These are phyloP conservation scores for Aspergillus tubingensis DNA, from an alignment of 2,329 filamentous ascomycete species.

Conservation along the genomic window DNA sequence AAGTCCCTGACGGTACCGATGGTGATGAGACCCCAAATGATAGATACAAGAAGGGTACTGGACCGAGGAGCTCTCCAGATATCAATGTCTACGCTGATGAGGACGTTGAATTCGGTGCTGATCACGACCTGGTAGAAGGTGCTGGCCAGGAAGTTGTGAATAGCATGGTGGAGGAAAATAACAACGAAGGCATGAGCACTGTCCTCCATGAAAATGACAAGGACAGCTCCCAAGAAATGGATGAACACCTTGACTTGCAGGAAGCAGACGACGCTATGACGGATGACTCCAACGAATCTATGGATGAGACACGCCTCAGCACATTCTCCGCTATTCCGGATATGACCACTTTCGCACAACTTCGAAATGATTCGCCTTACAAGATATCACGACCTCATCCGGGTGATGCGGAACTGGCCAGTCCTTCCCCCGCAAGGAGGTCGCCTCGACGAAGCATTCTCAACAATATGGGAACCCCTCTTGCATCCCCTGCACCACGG, in stretches of 20 bases:
- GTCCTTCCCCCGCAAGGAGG: conserved; percentile 53
- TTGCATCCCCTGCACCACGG: conserved; percentile 52
- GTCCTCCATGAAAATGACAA: conserved; percentile 33
- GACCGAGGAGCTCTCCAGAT: conserved; percentile 21
- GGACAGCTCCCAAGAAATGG: conserved; percentile 22
- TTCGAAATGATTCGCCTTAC: conserved; percentile 64
- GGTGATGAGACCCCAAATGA: conserved; percentile 17
- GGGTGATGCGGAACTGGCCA: conserved; percentile 41
- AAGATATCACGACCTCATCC: conserved; percentile 47
- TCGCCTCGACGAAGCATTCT: conserved; percentile 28
- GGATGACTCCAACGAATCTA: conserved; percentile 36
- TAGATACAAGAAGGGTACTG: conserved; percentile 31
- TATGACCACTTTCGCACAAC: conserved; percentile 76
- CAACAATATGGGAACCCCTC: conserved; percentile 37
- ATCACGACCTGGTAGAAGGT: conserved; percentile 18
- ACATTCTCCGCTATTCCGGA: conserved; percentile 87
- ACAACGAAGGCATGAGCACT: conserved; percentile 47
- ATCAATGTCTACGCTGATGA: conserved; percentile 34
- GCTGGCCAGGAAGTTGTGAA: conserved; percentile 29
- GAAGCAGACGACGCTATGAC: conserved; percentile 31
- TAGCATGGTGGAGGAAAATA: conserved; percentile 41
- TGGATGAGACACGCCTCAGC: conserved; percentile 64
- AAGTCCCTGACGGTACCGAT: conserved; percentile 20
- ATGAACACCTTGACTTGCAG: conserved; percentile 25
- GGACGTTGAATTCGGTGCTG: conserved; percentile 25